Conservation (phyloP, 768 basidiomycete genomes). For the Lentinula lateritia region DNA sequence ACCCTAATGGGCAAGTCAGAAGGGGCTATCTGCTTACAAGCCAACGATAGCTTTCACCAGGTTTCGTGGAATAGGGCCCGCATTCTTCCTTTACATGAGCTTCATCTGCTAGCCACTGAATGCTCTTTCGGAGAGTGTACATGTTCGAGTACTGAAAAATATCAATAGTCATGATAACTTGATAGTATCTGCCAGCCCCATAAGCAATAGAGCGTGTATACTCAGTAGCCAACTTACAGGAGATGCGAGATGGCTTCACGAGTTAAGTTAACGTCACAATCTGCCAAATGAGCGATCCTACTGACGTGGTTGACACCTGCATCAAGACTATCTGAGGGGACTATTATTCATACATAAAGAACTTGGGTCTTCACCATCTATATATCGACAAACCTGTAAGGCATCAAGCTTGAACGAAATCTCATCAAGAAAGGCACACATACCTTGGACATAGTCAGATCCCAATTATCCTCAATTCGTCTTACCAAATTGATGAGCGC, state of each 20-base stretch:
- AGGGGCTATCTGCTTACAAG: neutral
- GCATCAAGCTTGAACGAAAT: neutral
- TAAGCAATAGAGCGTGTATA: neutral
- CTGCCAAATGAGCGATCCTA: constrained; percentile 86
- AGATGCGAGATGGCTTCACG: constrained; percentile 89
- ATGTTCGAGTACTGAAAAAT: constrained; percentile 98
- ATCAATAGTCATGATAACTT: constrained; percentile 94
- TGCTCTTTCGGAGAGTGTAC: constrained; percentile 85
- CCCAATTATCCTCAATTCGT: constrained; percentile 90
- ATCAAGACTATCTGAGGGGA: neutral
- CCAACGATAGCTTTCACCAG: constrained; percentile 36
- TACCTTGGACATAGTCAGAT: constrained; percentile 88
- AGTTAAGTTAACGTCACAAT: constrained; percentile 79
- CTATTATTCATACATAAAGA: neutral
- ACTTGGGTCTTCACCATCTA: constrained; percentile 53
- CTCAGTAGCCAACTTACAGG: constrained; percentile 46
- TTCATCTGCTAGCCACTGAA: constrained; percentile 86
- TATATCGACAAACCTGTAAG: constrained; percentile 63
- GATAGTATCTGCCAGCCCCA: constrained; percentile 71
- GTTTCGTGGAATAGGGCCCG: constrained; percentile 83
- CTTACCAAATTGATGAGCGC: constrained; percentile 79
- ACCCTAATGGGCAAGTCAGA: constrained; percentile 30
- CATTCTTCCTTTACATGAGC: constrained; percentile 85
- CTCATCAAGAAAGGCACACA: neutral
- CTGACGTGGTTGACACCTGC: constrained; percentile 71